Evolutionary conservation across 768 basidiomycete species (phyloP), one percentile per base, ranked within the genome.

Genomic region (Strobilomyces echinocephalus): DNA sequence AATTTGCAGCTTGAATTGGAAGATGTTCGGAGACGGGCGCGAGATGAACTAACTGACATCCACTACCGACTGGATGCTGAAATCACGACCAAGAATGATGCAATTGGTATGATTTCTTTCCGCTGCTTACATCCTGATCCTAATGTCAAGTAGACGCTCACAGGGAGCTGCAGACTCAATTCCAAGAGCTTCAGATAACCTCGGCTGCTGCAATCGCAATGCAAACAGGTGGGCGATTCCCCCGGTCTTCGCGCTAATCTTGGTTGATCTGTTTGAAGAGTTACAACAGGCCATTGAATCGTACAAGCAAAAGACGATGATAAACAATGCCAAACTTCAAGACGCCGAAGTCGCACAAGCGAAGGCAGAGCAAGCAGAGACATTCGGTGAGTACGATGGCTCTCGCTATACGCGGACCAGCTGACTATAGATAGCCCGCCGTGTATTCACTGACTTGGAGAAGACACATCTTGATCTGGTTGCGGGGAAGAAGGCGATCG

Each of bases 341-440:
- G 79, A 79, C 12, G 77, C 83, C 1, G 88, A 91, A 62, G 81
- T 88, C 47, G 82, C 80, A 8, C 76, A 80, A 43, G 85, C 80
- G 7, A 88, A 83, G 60, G 77, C 79, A 14, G 79, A 81, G 44
- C 79, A 84, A 15, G 79, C 79, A 4, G 88, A 88, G 68, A 76
- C 80, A 5, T 76, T 79, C 59, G 76, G 88, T 88, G 54, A 48
- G 74, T 35, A 48, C 14, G 18, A 8, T 39, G 1, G 39, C 15
- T 6, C 10, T n/a, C n/a, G 55, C 20, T 34, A 15, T 41, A 30
- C 30, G 30, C 20, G 41, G 54, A 48, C 36, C 15, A 21, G 35
- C 62, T 56, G 56, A 63, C 52, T 38, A 39, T 49, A 42, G 24
- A 15, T 53, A 89, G 87, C 79, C 56, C 80, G 81, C 18, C 79